Evolutionary conservation across 352 stramenopile genomes (phyloP).

Genomic region (Globisporangium solare): DNA sequence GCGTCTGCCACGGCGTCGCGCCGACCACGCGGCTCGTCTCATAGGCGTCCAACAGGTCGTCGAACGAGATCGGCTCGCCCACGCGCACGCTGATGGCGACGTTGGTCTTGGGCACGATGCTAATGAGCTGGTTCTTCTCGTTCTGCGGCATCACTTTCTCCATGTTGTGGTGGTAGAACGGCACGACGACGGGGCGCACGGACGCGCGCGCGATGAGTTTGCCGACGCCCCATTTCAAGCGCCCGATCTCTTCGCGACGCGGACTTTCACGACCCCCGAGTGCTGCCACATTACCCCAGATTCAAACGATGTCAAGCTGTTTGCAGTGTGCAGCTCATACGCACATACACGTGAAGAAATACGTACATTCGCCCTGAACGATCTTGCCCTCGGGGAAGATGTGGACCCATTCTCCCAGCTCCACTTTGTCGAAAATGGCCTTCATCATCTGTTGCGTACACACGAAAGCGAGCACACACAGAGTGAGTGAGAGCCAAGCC

Average conservation of each 20-base stretch:
- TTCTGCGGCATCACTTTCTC: constrained; percentile 85
- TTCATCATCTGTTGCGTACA: constrained; percentile 54
- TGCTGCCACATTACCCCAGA: constrained; percentile 20
- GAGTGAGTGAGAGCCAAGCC: background rate
- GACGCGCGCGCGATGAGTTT: constrained; percentile 81
- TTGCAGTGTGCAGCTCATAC: too few relatives aligned
- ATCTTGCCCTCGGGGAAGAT: constrained; percentile 88
- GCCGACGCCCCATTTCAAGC: constrained; percentile 83
- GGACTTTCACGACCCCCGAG: constrained; percentile 63
- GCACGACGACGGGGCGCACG: constrained; percentile 68
- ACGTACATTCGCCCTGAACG: constrained; percentile 52
- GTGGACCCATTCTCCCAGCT: constrained; percentile 79
- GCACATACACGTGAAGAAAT: background rate
- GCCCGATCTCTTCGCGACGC: constrained; percentile 63
- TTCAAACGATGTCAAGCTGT: too few relatives aligned
- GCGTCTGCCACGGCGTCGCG: constrained; percentile 44
- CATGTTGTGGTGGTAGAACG: constrained; percentile 87
- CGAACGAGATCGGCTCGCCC: constrained; percentile 74
- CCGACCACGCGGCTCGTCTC: constrained; percentile 39
- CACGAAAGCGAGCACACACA: background rate
- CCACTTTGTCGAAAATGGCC: constrained; percentile 75
- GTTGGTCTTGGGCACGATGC: constrained; percentile 45
- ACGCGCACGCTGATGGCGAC: constrained; percentile 56
- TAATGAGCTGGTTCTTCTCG: constrained; percentile 65
- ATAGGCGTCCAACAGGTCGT: constrained; percentile 75